Evolutionary conservation across 768 basidiomycete species (phyloP).

Genomic region (Phaeotremella skinneri): DNA sequence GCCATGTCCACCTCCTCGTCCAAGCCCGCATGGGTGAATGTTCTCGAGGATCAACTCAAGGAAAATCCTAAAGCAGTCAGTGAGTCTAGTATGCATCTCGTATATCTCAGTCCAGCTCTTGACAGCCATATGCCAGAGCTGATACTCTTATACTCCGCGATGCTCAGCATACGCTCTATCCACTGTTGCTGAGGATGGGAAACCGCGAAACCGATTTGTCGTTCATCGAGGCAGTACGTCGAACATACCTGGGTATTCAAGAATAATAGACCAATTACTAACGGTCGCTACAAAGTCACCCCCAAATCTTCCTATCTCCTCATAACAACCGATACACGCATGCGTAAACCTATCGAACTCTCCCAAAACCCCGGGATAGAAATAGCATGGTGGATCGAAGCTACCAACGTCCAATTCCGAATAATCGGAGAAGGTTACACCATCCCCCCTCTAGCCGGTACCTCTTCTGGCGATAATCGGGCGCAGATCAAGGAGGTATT

Average conservation of each 20-base stretch:
- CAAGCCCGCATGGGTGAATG: background rate
- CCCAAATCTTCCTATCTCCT: conserved; percentile 33
- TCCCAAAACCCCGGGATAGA: conserved; percentile 32
- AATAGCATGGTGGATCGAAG: conserved; percentile 48
- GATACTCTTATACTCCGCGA: background rate
- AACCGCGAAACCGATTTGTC: conserved; percentile 44
- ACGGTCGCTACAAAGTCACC: conserved; percentile 30
- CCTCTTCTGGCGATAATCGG: conserved; percentile 5
- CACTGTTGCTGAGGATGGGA: conserved; percentile 31
- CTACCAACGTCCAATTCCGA: conserved; percentile 45
- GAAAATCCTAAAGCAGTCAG: conserved; percentile 34
- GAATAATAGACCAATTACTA: background rate
- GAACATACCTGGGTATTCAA: background rate
- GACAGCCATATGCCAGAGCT: background rate
- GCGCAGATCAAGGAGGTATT: conserved; percentile 8
- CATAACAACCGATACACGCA: conserved; percentile 48
- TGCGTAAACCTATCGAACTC: conserved; percentile 46
- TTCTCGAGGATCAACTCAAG: conserved; percentile 14
- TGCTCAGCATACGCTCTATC: conserved; percentile 39
- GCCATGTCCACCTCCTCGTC: background rate
- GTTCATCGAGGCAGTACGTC: conserved; percentile 46
- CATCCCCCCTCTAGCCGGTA: conserved; percentile 10
- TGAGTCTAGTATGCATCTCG: conserved; percentile 14
- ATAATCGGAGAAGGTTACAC: conserved; percentile 40
- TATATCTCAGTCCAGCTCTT: background rate